Base-by-base conservation (phyloP, 148 eudicot genomes). In the Chenopodium album region DNA sequence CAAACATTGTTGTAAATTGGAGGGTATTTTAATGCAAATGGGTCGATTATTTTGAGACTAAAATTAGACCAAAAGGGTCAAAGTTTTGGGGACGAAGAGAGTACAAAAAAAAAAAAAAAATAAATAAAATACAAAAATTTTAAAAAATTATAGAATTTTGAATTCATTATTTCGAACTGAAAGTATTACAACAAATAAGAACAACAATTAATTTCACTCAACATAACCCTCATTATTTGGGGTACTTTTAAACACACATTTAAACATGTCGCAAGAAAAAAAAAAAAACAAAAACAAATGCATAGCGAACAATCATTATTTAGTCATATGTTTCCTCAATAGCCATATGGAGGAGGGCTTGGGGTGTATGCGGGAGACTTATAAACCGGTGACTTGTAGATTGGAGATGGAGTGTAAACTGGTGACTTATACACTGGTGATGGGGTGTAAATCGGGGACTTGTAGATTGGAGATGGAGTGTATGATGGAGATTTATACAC, bases 271-370 rank as follows among this genome's bases (percentile, higher is more conserved):
- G 20, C 0, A 56, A 3, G 2, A 17, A 12, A 10, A 56, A 7
- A 16, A 31, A 31, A 29, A 29, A 29, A 29, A 29, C 1, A 29
- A 29, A 29, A 0, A 29, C 31, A 29, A 1, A 31, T 11, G n/a
- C 9, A 31, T 13, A 29, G 13, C 2, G 17, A 32, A 4, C 73
- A 4, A 14, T 34, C 1, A 14, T 32, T 16, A 14, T 14, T 14
- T 67, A 67, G 20, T 31, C 19, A 67, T 12, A 8, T 32, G 1
- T 14, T 7, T 34, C 26, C 28, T 47, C 28, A 76, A n/a, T 76
- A 76, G 67, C 78, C 78, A 31, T 46, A 32, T 59, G 79, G 20
- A n/a, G 62, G 62, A 14, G 71, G 79, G 65, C 54, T 62, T 44
- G 59, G 71, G 4, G 70, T 75, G 64, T 54, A 54, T 56, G 64